phyloP scores from a whole-genome alignment of 2,329 filamentous ascomycete genomes.

The Eutypella sp. region DNA sequence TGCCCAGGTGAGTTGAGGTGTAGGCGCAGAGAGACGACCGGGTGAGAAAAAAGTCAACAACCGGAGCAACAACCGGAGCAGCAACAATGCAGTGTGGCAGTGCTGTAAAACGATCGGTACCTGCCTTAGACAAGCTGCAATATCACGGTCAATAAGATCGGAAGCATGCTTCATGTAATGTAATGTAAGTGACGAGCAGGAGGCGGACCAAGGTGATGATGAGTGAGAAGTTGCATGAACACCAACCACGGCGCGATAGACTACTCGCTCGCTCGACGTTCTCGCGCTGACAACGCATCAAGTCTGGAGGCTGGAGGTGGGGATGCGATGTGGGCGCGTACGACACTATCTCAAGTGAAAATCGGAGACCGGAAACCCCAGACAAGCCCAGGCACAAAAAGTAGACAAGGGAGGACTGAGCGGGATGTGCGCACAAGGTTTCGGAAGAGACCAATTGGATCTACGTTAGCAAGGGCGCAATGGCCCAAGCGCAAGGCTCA shows the following conservation, averaged over 20 bases:
- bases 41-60: background rate
- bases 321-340: no score
- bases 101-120: no score
- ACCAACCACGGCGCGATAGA: background rate
- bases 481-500: background rate
- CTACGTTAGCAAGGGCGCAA: background rate
- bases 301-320: no score
- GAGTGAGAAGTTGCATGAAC: background rate
- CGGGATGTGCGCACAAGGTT: no score
- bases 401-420: no score
- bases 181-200: no score
- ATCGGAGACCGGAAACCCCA: no score
- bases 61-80: background rate
- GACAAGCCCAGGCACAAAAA: background rate
- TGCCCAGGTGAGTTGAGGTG: no score
- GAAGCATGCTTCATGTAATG: no score
- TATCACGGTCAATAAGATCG: no score
- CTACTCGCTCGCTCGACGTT: no score
- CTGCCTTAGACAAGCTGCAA: background rate
- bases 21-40: background rate
- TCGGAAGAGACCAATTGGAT: background rate
- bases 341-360: no score
- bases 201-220: background rate
- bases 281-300: background rate
- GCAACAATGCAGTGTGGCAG: background rate